phyloP scores from a whole-genome alignment of 306 rosid species.

The Lathyrus sativus region DNA sequence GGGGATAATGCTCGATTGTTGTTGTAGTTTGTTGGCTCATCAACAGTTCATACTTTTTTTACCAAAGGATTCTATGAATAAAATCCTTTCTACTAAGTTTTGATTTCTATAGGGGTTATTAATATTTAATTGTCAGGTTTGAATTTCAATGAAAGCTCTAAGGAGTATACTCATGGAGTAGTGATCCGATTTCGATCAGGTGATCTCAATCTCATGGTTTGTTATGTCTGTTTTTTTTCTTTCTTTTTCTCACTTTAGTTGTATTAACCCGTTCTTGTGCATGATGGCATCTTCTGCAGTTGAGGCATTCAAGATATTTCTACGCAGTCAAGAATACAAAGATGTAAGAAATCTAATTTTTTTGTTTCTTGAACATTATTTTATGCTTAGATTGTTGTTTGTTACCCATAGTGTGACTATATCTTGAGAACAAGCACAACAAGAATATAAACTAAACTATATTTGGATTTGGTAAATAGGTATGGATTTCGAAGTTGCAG shows the following conservation, averaged over 20 bases:
- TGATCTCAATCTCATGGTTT: conserved; percentile 46
- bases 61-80: conserved; percentile 9
- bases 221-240: conserved; percentile 33
- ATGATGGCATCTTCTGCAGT: conserved; percentile 57
- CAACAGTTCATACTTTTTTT: conserved; percentile 2
- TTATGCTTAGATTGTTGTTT: conserved; percentile 23
- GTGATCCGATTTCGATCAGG: conserved; percentile 84
- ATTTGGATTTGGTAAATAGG: conserved; percentile 50
- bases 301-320: conserved; percentile 69
- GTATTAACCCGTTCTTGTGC: conserved; percentile 39
- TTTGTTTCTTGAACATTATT: conserved; percentile 18
- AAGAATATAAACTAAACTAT: conserved; percentile 41
- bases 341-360: conserved; percentile 58
- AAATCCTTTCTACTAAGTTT: conserved; percentile 11
- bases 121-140: conserved; percentile 55
- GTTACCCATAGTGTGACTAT: conserved; percentile 4
- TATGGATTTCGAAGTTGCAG: conserved; percentile 75
- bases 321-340: conserved; percentile 73
- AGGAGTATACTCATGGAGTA: conserved; percentile 72
- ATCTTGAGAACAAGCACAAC: conserved; percentile 24
- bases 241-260: conserved; percentile 12
- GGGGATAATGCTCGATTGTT: no score
- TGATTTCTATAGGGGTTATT: conserved; percentile 8
- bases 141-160: conserved; percentile 62
- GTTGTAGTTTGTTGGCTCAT: conserved; percentile 7